Base-by-base conservation (phyloP, 345 rosid genomes). In the Chamaenerion angustifolium region DNA sequence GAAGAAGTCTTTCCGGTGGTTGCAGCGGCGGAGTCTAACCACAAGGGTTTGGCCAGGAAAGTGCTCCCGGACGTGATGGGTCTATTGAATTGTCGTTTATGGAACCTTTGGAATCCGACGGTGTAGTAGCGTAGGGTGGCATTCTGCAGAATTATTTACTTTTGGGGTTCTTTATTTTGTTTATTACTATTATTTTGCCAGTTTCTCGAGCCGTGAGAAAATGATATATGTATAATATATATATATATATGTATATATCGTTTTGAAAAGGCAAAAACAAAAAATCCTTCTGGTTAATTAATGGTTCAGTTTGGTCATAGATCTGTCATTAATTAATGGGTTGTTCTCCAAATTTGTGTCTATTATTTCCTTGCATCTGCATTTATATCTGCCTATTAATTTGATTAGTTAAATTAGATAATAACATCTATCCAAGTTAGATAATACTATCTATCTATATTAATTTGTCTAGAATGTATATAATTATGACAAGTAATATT, bases 51-150 rank as follows among this genome's bases (percentile, higher is more conserved):
- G 63, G 98, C 78, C 13, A 78, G 96, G 68, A 92, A 92, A 72
- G 93, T 92, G 49, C 53, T 92, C 27, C 96, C 98, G 95, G 96
- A 92, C 80, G 82, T 92, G 71, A 54, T 92, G 55, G 95, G 96
- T 40, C 47, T 87, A 11, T 65, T 92, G 16, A 77, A 88, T 66
- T 92, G 95, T 59, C 90, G 81, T 67, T 69, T 87, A 61, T 92
- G 98, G 95, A 72, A 76, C 13, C 88, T 92, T 68, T 88, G 88
- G 98, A 68, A 64, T 84, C 90, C 96, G 71, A 74, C 71, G 74
- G 76, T 80, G 56, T 85, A 75, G 69, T 17, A n/a, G 16, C 40
- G 43, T 3, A 54, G 23, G 44, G 51, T 6, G 21, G 19, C 54
- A 37, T 47, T 48, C 35, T 19, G 18, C 23, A 17, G 12, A 7